Conservation (phyloP, 106 monocot species). For the Allium cepa region DNA sequence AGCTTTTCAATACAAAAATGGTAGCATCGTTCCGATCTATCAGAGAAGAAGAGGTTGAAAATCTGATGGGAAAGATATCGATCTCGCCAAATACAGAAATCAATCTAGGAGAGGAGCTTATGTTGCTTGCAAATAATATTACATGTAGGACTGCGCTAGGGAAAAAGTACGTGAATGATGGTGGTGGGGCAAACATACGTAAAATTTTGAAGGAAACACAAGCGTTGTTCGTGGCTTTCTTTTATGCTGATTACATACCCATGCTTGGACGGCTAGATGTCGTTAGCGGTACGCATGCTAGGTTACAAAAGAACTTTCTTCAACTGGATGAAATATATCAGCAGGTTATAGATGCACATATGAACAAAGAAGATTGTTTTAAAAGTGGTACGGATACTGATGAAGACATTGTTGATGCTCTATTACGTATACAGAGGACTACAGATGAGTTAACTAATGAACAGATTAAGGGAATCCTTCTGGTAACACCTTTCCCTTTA, state of each 20-base stretch:
- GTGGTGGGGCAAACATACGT: not conserved
- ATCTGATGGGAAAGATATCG: not conserved
- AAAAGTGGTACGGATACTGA: not conserved
- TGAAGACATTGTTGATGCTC: slow-evolving; percentile 9
- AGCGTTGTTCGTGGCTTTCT: not conserved
- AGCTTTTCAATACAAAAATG: slow-evolving; percentile 1
- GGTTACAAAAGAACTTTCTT: not conserved
- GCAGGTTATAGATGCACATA: slow-evolving; percentile 4
- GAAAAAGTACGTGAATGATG: not conserved
- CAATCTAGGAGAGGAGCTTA: not conserved
- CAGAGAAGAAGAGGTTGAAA: slow-evolving; percentile 1
- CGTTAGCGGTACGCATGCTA: not conserved
- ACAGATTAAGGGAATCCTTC: slow-evolving; percentile 24
- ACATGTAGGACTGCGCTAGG: not conserved
- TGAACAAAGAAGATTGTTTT: not conserved
- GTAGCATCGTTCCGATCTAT: not conserved
- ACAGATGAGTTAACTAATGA: slow-evolving; percentile 1
- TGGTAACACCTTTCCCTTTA: slow-evolving; percentile 7
- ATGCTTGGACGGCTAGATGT: not conserved
- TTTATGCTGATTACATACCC: slow-evolving; percentile 1
- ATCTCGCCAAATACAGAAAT: not conserved
- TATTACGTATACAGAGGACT: slow-evolving; percentile 7
- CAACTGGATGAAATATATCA: slow-evolving; percentile 1
- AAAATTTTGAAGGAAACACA: not conserved
- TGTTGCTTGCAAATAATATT: not conserved